Evolutionary conservation across 352 stramenopile species (phyloP), one percentile per base, ranked within the genome.

Genomic region (Thalassiosira pacifica): DNA sequence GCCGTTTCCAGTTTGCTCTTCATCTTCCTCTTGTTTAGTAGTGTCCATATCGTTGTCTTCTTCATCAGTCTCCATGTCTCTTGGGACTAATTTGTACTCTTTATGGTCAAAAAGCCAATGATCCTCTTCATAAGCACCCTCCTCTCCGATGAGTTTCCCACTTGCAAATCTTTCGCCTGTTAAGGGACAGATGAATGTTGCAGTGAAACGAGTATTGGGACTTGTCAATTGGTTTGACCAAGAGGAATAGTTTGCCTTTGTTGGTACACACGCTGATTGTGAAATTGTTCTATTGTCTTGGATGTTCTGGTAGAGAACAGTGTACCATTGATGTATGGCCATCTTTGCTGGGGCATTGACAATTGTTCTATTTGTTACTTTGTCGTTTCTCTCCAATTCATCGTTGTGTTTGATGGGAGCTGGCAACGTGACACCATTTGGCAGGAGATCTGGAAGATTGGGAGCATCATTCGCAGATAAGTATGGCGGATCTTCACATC

Each of bases 141-240:
- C 74, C 5, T 60, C 32, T 52, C 57, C 65, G 74, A 27, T 26
- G 22, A 87, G 32, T 40, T 32, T 83, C 2, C 81, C 74, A 60
- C 65, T 75, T 29, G 68, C 27, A 80, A 87, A 87, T 52, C 63
- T 42, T 65, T 87, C 81, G 1, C 74, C 74, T 48, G 81, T 68
- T 19, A 87, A 61, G 24, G 65, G 73, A 68, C 81, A 87, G n/a
- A 74, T 87, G 67, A 81, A 87, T 16, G 83, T 61, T 60, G 74
- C 61, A 37, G 74, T 83, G n/a, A 63, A 87, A 19, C 61, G 32
- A 42, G 18, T 61, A 29, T 86, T 24, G 2, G n/a, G 61, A 68
- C 42, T 2, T 31, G 70, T 22, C 10, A n/a, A n/a, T n/a, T 69
- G 26, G 34, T 79, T 82, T 64, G 57, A 48, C 64, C 65, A 87